These are phyloP conservation scores for Trichophyton benhamiae DNA, from an alignment of 2,329 filamentous ascomycete genomes.

Conservation along the genomic window DNA sequence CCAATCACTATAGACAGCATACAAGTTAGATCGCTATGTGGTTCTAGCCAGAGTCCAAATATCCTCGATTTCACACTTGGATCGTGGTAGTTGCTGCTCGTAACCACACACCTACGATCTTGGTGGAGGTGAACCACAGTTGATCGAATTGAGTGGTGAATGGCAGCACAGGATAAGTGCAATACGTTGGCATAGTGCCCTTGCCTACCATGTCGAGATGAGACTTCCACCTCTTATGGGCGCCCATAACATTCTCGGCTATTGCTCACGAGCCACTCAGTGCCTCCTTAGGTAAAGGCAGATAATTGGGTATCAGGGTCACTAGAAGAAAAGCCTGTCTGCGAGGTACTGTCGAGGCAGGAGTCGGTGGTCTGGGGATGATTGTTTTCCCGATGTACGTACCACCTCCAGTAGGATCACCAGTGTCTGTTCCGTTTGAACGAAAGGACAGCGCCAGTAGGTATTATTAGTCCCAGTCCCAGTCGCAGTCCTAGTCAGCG, in stretches of 20 bases:
- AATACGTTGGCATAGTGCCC: neutral
- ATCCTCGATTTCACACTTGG: neutral
- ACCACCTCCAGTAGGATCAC: neutral
- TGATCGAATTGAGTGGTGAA: no score
- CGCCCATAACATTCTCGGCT: neutral
- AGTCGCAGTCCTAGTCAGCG: no score
- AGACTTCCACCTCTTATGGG: neutral
- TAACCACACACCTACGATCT: no score
- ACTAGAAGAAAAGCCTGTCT: neutral
- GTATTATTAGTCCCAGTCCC: neutral
- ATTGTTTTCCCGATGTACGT: slow-evolving; percentile 2
- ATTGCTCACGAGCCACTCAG: neutral
- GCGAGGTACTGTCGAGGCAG: neutral
- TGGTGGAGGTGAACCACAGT: no score
- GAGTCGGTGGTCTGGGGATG: neutral
- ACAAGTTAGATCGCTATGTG: neutral
- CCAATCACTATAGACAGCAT: neutral
- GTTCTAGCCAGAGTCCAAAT: neutral
- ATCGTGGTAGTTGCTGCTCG: neutral
- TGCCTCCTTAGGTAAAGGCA: neutral
- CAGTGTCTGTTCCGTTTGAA: neutral
- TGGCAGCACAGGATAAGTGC: no score
- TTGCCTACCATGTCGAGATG: neutral
- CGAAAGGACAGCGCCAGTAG: neutral
- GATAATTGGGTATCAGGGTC: neutral